phyloP scores from a whole-genome alignment of 1,139 yeast genomes.

The Yamadazyma sp. region DNA sequence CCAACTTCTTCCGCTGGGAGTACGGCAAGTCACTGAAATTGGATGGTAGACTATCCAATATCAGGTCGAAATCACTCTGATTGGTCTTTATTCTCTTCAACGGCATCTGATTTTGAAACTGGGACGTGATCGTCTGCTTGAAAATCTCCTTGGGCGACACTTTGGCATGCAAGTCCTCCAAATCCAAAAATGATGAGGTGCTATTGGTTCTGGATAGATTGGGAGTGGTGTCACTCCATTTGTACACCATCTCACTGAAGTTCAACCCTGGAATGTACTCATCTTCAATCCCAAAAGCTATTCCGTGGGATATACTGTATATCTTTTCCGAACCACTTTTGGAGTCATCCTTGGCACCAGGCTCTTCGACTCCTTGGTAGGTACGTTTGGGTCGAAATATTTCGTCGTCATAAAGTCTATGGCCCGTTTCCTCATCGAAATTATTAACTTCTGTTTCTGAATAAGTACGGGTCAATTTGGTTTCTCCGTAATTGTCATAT shows the following conservation, averaged over 20 bases:
- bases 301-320: slow-evolving; percentile 25
- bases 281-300: slow-evolving; percentile 57
- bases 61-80: slow-evolving; percentile 30
- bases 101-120: slow-evolving; percentile 1
- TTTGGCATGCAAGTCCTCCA: slow-evolving; percentile 46
- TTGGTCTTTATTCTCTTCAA: slow-evolving; percentile 27
- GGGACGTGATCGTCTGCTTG: slow-evolving; percentile 16
- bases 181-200: slow-evolving; percentile 38
- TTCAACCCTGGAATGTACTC: slow-evolving; percentile 71
- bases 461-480: slow-evolving; percentile 44
- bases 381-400: slow-evolving; percentile 37
- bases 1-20: slow-evolving; percentile 61
- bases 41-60: slow-evolving; percentile 51
- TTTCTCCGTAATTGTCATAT: slow-evolving; percentile 4
- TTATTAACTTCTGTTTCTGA: slow-evolving; percentile 58
- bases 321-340: slow-evolving; percentile 17
- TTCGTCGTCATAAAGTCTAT: slow-evolving; percentile 50
- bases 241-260: slow-evolving; percentile 43
- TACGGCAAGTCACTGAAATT: slow-evolving; percentile 67
- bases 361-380: slow-evolving; percentile 7
- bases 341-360: slow-evolving; percentile 2
- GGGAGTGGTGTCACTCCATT: slow-evolving; percentile 29
- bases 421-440: slow-evolving; percentile 53
- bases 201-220: slow-evolving; percentile 21
- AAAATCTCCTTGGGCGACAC: slow-evolving; percentile 49